These are phyloP conservation scores for Serendipita sp. DNA, from an alignment of 768 basidiomycete genomes.

Conservation along the genomic window DNA sequence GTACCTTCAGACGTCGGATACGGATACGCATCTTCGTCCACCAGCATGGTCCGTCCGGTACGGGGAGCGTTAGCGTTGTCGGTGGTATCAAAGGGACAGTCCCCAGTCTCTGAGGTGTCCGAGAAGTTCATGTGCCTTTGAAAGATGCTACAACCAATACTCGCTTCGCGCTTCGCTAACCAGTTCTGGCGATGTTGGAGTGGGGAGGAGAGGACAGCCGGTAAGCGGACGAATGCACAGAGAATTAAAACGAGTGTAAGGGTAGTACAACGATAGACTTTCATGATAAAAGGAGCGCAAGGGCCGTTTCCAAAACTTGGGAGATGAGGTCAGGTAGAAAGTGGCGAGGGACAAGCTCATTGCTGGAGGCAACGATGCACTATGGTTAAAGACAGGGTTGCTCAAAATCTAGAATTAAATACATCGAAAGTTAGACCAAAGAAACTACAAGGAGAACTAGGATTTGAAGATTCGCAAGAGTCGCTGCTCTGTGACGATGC, in stretches of 20 bases:
- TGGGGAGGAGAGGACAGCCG: not conserved
- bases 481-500: slow-evolving; percentile 70
- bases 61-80: no score
- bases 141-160: not conserved
- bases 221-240: not conserved
- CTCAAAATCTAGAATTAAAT: not conserved
- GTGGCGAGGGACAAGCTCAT: not conserved
- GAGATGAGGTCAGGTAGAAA: not conserved
- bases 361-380: no score
- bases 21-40: no score
- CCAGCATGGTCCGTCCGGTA: no score
- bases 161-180: not conserved
- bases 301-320: not conserved
- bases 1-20: no score
- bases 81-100: no score
- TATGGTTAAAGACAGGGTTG: no score
- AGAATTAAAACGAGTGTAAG: not conserved
- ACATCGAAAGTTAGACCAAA: not conserved
- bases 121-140: not conserved
- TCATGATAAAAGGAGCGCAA: not conserved
- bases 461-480: slow-evolving; percentile 62
- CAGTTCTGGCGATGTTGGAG: not conserved
- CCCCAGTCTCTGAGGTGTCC: no score
- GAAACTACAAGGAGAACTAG: slow-evolving; percentile 13
- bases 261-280: not conserved